Conservation (phyloP, 2,329 filamentous ascomycete species). For the Neonectria sp. region DNA sequence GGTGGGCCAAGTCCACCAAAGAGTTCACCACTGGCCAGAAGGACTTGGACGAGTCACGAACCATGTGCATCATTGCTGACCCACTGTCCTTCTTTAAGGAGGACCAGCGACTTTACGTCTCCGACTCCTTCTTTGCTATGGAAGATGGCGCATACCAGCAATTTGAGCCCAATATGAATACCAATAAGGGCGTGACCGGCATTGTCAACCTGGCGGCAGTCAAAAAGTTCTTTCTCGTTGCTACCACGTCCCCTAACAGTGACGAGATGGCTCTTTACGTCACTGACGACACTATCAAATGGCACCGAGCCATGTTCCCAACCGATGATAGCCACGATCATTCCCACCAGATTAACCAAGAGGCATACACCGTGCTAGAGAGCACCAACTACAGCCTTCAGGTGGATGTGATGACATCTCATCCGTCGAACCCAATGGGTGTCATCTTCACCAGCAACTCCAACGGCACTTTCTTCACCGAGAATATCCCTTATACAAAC, state of each 20-base stretch:
- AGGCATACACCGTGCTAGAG: conserved; percentile 94
- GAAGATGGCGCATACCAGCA: conserved; percentile 67
- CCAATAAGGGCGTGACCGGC: conserved; percentile 81
- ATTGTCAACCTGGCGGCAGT: conserved; percentile 86
- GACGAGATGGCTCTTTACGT: conserved; percentile 95
- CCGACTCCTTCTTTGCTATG: conserved; percentile 84
- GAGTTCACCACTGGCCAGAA: conserved; percentile 79
- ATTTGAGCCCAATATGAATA: conserved; percentile 84
- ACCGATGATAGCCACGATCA: conserved; percentile 83
- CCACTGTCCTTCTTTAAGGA: conserved; percentile 78
- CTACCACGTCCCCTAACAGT: conserved; percentile 83
- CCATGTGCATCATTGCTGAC: conserved; percentile 86
- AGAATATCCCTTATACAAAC: conserved; percentile 94
- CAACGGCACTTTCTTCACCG: conserved; percentile 95
- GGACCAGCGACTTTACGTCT: conserved; percentile 84
- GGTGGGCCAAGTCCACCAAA: conserved; percentile 86
- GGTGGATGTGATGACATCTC: conserved; percentile 87
- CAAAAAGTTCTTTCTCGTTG: conserved; percentile 89
- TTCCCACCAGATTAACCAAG: conserved; percentile 77
- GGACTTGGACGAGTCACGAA: conserved; percentile 76
- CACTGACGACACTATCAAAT: conserved; percentile 84
- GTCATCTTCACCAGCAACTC: conserved; percentile 96
- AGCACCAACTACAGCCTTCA: conserved; percentile 99
- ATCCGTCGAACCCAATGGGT: conserved; percentile 80
- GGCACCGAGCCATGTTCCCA: conserved; percentile 94